These are phyloP conservation scores for Saturnispora bothae DNA, from an alignment of 805 yeast species.

Conservation along the genomic window DNA sequence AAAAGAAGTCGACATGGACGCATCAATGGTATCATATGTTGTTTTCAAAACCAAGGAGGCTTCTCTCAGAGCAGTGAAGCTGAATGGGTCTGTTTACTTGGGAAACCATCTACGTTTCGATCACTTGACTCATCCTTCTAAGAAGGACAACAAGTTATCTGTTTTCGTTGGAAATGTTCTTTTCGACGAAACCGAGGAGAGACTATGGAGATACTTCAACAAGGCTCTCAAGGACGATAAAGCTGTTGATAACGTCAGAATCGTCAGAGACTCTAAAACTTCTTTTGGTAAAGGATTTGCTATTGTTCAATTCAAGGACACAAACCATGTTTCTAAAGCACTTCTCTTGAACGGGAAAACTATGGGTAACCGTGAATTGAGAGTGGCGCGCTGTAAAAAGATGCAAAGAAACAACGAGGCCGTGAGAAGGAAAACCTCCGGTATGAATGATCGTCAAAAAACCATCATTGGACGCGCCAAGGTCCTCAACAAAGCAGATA, in stretches of 20 bases:
- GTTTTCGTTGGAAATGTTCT: conserved; percentile 91
- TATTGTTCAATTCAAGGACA: conserved; percentile 77
- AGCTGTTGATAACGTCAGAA: conserved; percentile 72
- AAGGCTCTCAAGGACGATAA: conserved; percentile 32
- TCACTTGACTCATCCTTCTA: conserved; percentile 83
- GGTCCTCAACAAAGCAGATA: conserved; percentile 71
- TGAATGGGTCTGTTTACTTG: conserved; percentile 61
- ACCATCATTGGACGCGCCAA: conserved; percentile 75
- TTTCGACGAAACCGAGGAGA: conserved; percentile 87
- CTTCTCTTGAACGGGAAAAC: conserved; percentile 65
- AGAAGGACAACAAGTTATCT: conserved; percentile 72
- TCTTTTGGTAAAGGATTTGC: conserved; percentile 97
- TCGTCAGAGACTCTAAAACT: conserved; percentile 85
- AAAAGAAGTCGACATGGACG: conserved; percentile 68
- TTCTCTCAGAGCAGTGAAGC: conserved; percentile 33
- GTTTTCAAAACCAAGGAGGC: conserved; percentile 54
- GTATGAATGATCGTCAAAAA: conserved; percentile 55
- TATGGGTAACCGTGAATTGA: conserved; percentile 47
- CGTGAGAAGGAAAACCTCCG: conserved; percentile 13
- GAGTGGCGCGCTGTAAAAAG: conserved; percentile 63
- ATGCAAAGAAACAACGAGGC: conserved; percentile 22
- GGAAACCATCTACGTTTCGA: conserved; percentile 82
- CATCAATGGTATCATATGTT: conserved; percentile 79
- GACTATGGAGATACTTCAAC: conserved; percentile 72
- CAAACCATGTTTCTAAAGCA: conserved; percentile 69